These are phyloP conservation scores for Colletotrichum incanum DNA, from an alignment of 2,329 filamentous ascomycete genomes.

Conservation along the genomic window DNA sequence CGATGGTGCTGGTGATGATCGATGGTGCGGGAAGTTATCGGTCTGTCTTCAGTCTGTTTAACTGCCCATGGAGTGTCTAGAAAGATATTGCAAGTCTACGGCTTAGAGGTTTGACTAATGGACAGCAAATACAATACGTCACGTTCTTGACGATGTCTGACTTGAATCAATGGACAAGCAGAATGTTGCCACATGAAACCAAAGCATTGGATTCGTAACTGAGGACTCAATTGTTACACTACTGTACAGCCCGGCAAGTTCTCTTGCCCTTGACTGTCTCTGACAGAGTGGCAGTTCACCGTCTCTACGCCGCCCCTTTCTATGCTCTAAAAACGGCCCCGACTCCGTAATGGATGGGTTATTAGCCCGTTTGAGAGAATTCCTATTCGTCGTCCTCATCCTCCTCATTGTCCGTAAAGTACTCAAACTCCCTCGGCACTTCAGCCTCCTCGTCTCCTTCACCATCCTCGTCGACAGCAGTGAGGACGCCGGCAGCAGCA, in stretches of 20 bases:
- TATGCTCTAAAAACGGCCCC: slow-evolving; percentile 34
- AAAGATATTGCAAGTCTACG: not conserved
- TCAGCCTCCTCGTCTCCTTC: slow-evolving; percentile 82
- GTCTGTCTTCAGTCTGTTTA: not conserved
- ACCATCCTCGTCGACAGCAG: slow-evolving; percentile 88
- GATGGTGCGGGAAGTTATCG: not conserved
- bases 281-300: slow-evolving; percentile 8
- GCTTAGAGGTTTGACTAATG: not conserved
- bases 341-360: slow-evolving; percentile 17
- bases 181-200: not conserved
- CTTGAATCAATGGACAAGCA: not conserved
- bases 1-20: not conserved
- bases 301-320: slow-evolving; percentile 12
- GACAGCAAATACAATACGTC: not conserved
- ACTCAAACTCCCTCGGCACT: slow-evolving; percentile 82
- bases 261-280: slow-evolving; percentile 10
- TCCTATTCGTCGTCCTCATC: slow-evolving; percentile 57
- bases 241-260: slow-evolving; percentile 24
- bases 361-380: not conserved
- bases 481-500: slow-evolving; percentile 85
- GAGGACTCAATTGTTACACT: slow-evolving; percentile 33
- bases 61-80: not conserved
- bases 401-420: slow-evolving; percentile 78
- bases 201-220: not conserved
- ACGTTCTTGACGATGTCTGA: too few species aligned